Evolutionary conservation across 1,284 basidiomycete genomes (phyloP).

Genomic region (Sparassis latifolia): DNA sequence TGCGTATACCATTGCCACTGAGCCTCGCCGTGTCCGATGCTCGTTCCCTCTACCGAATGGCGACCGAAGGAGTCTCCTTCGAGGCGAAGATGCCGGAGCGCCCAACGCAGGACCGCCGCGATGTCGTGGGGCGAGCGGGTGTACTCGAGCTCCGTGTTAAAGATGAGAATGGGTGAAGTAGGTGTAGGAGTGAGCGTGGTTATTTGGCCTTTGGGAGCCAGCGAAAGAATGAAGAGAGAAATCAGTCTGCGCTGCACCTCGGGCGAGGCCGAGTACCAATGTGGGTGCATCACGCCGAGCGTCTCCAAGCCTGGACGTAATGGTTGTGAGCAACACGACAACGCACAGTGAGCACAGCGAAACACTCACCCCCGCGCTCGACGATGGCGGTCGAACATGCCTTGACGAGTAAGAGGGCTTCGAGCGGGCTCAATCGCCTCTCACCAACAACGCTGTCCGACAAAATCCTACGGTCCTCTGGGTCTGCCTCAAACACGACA

Average conservation of each 20-base stretch:
- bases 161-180: slow-evolving; percentile 38
- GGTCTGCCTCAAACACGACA: slow-evolving; percentile 54
- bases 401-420: slow-evolving; percentile 55
- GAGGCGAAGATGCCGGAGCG: slow-evolving; percentile 60
- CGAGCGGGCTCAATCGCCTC: slow-evolving; percentile 48
- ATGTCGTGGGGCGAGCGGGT: slow-evolving; percentile 66
- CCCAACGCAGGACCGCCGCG: slow-evolving; percentile 75
- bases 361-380: slow-evolving; percentile 42
- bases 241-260: slow-evolving; percentile 62
- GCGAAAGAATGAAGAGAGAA: slow-evolving; percentile 62
- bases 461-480: slow-evolving; percentile 31
- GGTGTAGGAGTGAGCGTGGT: slow-evolving; percentile 44
- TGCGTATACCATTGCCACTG: slow-evolving; percentile 54
- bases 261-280: slow-evolving; percentile 70
- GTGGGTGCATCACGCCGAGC: slow-evolving; percentile 74
- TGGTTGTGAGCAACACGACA: background rate
- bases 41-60: no score
- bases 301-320: slow-evolving; percentile 54
- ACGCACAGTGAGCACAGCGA: background rate
- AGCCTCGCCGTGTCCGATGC: slow-evolving; percentile 27
- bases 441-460: slow-evolving; percentile 49
- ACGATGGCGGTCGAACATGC: slow-evolving; percentile 59
- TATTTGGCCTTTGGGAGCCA: slow-evolving; percentile 37
- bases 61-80: slow-evolving; percentile 41
- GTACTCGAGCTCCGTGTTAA: slow-evolving; percentile 56